Percentiles rank a stretch among this genome's conserved stretches.
Conservation (phyloP, 345 rosid species). For the Microthlaspi erraticum region DNA sequence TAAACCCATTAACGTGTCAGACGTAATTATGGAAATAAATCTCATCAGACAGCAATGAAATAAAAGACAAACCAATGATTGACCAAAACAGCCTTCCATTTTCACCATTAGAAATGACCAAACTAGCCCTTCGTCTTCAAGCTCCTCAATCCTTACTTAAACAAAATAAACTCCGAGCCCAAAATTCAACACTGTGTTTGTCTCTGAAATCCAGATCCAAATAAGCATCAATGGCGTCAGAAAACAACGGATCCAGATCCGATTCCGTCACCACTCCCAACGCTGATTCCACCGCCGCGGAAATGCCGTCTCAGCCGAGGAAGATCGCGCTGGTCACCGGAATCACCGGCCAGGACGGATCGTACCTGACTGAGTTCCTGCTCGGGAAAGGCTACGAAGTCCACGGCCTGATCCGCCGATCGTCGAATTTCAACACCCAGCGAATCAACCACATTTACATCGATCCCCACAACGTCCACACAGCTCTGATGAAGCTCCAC, state of each 20-base stretch:
- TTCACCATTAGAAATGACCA: accelerated
- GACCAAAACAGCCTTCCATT: not conserved
- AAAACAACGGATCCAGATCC: slow-evolving; percentile 44
- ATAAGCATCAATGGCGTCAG: slow-evolving; percentile 49
- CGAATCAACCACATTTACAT: slow-evolving; percentile 91
- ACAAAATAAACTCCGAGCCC: slow-evolving; percentile 15
- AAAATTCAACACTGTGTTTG: slow-evolving; percentile 22
- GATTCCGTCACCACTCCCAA: slow-evolving; percentile 17
- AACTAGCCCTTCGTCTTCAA: slow-evolving; percentile 30
- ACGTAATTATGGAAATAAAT: not conserved
- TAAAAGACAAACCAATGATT: not conserved
- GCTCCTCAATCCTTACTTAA: slow-evolving; percentile 35
- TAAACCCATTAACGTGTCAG: slow-evolving; percentile 23
- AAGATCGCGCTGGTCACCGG: slow-evolving; percentile 78
- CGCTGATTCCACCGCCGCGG: slow-evolving; percentile 26
- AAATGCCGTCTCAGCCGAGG: slow-evolving; percentile 36
- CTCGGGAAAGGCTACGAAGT: slow-evolving; percentile 79
- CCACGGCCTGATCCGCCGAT: slow-evolving; percentile 88
- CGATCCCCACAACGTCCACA: slow-evolving; percentile 82
- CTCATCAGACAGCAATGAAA: slow-evolving; percentile 9
- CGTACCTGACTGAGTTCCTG: slow-evolving; percentile 81
- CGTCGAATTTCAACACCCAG: slow-evolving; percentile 92
- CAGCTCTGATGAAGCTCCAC: slow-evolving; percentile 82
- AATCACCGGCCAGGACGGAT: slow-evolving; percentile 94
- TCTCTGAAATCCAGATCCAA: slow-evolving; percentile 40